Evolutionary conservation across 2,329 filamentous ascomycete species (phyloP), one percentile per base, ranked within the genome.

Genomic region (Fusarium floridanum): DNA sequence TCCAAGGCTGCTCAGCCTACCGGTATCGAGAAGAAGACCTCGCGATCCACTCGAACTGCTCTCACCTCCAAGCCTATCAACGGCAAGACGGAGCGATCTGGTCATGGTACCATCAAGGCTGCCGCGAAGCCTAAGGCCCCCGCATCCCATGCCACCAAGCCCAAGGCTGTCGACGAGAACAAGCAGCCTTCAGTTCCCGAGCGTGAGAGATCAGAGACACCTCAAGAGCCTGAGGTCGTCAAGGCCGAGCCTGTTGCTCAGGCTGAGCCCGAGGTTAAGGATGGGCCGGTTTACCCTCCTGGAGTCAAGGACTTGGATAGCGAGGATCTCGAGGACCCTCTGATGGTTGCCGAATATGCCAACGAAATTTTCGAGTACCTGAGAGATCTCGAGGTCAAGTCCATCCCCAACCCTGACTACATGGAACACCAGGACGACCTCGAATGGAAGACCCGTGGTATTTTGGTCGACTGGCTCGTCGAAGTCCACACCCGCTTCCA

Each of bases 321-420:
- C 60, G 97, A 98, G 83, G 97, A 99, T 79, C 82, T 93, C 61
- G 95, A 97, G 76, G 97, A 99, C 81, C 97, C 97, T 29, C 88
- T 98, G 78, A 98, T 99, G 97, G 97, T 97, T 74, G 95, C 97
- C 61, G 97, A 98, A 83, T 99, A 99, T 80, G 95, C 97, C 60
- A 93, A 93, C 70, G 97, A 99, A 81, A 98, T 99, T 81, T 98
- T 98, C 81, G 95, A 98, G 77, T 98, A 99, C 84, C 90, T 98
- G 75, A 92, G 91, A 80, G 92, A 97, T 78, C 90, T 98, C 27
- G 97, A 99, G 85, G 87, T 85, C 88, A 82, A 95, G 88, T 84
- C 91, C 0, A 83, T 95, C 81, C 95, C 96, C 77, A 98, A 98
- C 85, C 92, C 95, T 20, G 87, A 97, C 73, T 99, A 99, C 87